Percentiles rank a stretch among this genome's conserved stretches.
These are phyloP conservation scores for Rubus idaeus DNA, from an alignment of 306 rosid genomes.

Conservation along the genomic window DNA sequence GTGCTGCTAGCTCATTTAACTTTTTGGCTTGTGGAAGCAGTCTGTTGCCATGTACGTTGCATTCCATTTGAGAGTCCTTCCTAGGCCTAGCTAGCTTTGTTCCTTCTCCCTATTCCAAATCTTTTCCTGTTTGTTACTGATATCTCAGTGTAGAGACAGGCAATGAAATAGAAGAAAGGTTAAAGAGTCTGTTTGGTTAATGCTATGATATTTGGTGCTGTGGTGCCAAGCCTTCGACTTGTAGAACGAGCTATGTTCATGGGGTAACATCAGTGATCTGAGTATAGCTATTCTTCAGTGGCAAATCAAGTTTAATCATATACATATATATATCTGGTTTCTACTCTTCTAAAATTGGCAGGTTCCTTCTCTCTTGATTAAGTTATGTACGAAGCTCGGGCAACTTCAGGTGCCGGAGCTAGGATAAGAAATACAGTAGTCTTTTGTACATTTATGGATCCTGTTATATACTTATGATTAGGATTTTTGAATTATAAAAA, in stretches of 20 bases:
- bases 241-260: background rate
- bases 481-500: background rate
- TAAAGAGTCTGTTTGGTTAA: background rate
- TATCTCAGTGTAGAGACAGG: background rate
- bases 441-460: background rate
- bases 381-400: background rate
- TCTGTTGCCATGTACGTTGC: constrained; percentile 3
- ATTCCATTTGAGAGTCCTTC: background rate
- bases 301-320: background rate
- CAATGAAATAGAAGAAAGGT: background rate
- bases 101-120: constrained; percentile 1
- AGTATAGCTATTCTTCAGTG: background rate
- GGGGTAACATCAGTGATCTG: background rate
- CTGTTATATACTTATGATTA: too few relatives aligned
- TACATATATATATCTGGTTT: too few relatives aligned
- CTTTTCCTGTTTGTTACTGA: background rate
- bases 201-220: background rate
- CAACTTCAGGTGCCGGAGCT: background rate
- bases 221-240: background rate
- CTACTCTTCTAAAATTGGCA: background rate
- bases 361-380: background rate
- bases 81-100: background rate
- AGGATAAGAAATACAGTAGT: background rate
- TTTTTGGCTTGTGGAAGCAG: constrained; percentile 1
- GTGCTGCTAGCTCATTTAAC: background rate